Conservation (phyloP, 176 grass and related monocot species). For the Triticum aestivum region DNA sequence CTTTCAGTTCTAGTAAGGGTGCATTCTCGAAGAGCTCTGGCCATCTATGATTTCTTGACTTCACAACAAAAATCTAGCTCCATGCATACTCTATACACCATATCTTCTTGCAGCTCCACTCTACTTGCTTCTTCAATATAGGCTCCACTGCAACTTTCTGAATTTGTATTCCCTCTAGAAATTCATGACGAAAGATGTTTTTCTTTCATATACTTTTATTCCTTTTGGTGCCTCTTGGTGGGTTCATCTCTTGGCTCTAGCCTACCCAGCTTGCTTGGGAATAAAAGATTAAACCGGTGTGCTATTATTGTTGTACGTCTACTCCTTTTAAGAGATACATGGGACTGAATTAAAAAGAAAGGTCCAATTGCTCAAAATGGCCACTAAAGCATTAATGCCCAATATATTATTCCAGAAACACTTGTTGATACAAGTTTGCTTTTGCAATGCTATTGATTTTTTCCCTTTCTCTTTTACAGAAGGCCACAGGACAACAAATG, state of each 20-base stretch:
- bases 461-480: neutral
- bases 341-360: neutral
- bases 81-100: neutral
- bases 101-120: neutral
- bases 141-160: neutral
- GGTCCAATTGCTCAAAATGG: neutral
- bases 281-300: neutral
- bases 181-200: neutral
- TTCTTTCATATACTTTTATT: neutral
- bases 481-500: neutral
- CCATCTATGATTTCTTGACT: neutral
- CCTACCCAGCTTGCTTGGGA: neutral
- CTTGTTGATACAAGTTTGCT: neutral
- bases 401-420: neutral
- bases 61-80: neutral
- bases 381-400: neutral
- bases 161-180: neutral
- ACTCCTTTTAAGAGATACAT: neutral
- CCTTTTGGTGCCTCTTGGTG: neutral
- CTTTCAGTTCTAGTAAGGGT: neutral
- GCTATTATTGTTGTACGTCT: neutral
- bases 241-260: neutral
- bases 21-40: neutral
- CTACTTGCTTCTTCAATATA: neutral
- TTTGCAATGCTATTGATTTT: neutral